Evolutionary conservation across 768 basidiomycete genomes (phyloP).

Genomic region (Mycena albidolilacea): DNA sequence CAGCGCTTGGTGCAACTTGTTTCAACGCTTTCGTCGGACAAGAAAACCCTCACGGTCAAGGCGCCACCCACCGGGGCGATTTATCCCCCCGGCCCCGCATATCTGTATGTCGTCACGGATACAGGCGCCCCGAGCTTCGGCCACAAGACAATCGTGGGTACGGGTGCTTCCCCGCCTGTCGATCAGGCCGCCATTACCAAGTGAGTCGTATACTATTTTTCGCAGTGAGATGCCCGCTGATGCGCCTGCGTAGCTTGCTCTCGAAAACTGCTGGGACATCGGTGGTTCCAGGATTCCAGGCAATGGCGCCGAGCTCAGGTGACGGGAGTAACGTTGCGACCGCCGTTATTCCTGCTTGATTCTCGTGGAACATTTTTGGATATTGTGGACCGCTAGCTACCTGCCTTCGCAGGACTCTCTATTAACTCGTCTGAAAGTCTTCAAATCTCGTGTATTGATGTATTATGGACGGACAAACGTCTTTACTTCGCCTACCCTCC

Average conservation of each 20-base stretch:
- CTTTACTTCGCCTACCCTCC: no score
- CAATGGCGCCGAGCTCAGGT: slow-evolving; percentile 28
- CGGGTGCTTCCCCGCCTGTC: slow-evolving; percentile 55
- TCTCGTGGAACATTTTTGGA: no score
- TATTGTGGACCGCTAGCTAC: no score
- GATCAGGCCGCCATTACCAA: slow-evolving; percentile 34
- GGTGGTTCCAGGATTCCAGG: slow-evolving; percentile 27
- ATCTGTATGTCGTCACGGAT: slow-evolving; percentile 52
- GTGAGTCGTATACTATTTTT: slow-evolving; percentile 2
- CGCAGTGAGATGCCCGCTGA: not conserved
- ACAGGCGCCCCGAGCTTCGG: slow-evolving; percentile 52
- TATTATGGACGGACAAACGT: no score
- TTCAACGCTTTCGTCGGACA: slow-evolving; percentile 49
- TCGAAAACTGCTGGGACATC: slow-evolving; percentile 21
- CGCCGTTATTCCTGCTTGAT: slow-evolving; percentile 33
- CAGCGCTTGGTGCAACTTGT: slow-evolving; percentile 55
- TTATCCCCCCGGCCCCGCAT: slow-evolving; percentile 59
- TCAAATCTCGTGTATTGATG: no score
- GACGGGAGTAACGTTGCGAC: slow-evolving; percentile 36
- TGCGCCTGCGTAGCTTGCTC: slow-evolving; percentile 21
- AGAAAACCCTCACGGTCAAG: slow-evolving; percentile 50
- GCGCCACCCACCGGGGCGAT: slow-evolving; percentile 55
- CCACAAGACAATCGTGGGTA: slow-evolving; percentile 54
- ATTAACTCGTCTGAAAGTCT: no score
- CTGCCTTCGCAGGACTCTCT: no score